Percentiles rank a stretch among this genome's conserved stretches.
Conservation (phyloP, 202 grass and related monocot species). For the Schoenoplectus tabernaemontani region DNA sequence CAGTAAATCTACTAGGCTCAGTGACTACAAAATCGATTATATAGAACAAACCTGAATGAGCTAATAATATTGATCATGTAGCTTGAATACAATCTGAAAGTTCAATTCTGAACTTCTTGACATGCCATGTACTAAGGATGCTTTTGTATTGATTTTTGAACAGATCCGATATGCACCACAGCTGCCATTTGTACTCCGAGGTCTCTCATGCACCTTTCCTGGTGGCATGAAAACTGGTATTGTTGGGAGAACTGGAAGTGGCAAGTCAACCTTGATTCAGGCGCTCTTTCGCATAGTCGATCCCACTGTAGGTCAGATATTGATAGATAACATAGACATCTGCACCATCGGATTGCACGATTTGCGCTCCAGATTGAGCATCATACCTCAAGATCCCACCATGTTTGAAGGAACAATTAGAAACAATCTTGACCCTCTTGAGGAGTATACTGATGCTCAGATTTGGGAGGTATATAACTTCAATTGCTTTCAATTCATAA, state of each 20-base stretch:
- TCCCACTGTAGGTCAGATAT: conserved; percentile 54
- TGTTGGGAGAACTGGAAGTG: conserved; percentile 90
- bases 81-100: neutral
- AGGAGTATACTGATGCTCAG: conserved; percentile 62
- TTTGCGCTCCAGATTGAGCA: conserved; percentile 79
- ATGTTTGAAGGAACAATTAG: conserved; percentile 92
- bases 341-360: conserved; percentile 76
- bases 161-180: conserved; percentile 74
- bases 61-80: neutral
- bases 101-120: neutral
- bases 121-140: neutral
- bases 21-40: neutral
- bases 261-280: conserved; percentile 90
- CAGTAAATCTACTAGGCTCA: too few relatives aligned
- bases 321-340: conserved; percentile 62
- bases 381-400: conserved; percentile 90
- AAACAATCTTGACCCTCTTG: conserved; percentile 82
- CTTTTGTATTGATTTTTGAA: conserved; percentile 10
- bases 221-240: conserved; percentile 84
- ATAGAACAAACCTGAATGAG: too few relatives aligned
- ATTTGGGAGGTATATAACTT: conserved; percentile 65
- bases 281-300: conserved; percentile 80
- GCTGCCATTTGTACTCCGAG: conserved; percentile 76
- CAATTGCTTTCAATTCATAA: neutral
- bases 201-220: conserved; percentile 64